phyloP scores from a whole-genome alignment of 805 yeast species.

The Maudiozyma saulgeensis region DNA sequence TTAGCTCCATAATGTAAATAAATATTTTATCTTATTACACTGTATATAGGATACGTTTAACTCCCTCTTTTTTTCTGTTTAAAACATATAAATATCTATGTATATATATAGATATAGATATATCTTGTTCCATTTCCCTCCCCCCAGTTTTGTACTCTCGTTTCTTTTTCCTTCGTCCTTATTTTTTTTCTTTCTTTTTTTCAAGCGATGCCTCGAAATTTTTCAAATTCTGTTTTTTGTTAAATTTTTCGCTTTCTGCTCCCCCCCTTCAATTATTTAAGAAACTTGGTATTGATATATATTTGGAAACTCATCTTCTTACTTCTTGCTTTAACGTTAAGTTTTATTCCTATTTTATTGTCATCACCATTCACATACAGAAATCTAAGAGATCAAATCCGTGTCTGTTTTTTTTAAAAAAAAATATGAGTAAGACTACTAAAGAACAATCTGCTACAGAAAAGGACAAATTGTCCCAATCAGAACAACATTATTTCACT shows the following conservation, averaged over 20 bases:
- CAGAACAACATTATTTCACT: constrained; percentile 88
- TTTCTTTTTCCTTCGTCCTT: neutral
- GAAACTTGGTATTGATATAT: no score
- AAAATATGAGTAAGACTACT: constrained; percentile 18
- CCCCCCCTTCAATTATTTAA: no score
- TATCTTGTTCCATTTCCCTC: no score
- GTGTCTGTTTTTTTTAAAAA: neutral
- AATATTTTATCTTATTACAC: neutral
- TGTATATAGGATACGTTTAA: no score
- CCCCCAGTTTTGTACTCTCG: no score
- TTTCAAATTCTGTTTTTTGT: no score
- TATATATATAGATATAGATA: no score
- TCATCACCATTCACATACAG: no score
- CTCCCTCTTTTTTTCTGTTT: neutral
- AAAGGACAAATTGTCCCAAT: constrained; percentile 49
- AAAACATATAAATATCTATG: neutral
- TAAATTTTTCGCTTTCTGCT: neutral
- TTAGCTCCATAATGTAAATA: constrained; percentile 49
- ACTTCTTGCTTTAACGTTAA: no score
- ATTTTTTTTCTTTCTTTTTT: neutral
- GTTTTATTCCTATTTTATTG: no score
- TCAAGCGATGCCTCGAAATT: neutral
- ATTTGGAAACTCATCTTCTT: no score
- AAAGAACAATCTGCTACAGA: constrained; percentile 51
- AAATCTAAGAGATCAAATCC: no score